Conservation (phyloP, 2,329 filamentous ascomycete genomes). For the Eutypella sp. region DNA sequence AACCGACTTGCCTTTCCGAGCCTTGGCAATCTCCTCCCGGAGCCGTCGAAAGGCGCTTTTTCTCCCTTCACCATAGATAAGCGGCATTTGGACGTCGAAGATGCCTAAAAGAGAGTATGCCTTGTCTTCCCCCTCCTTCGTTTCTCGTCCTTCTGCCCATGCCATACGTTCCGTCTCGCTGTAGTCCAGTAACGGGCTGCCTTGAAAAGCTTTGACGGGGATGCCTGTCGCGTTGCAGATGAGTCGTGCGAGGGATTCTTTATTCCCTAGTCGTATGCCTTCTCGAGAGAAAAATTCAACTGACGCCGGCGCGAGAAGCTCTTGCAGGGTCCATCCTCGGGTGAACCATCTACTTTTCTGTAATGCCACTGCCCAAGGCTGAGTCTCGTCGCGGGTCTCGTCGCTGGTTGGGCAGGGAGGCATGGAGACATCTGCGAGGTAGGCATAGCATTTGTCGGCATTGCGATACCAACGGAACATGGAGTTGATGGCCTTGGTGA, state of each 20-base stretch:
- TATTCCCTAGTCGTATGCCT: background rate
- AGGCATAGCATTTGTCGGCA: background rate
- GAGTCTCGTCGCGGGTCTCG: background rate
- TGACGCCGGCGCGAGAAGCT: background rate
- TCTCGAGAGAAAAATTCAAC: background rate
- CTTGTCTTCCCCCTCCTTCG: background rate
- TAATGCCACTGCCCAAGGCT: background rate
- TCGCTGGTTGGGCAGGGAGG: background rate
- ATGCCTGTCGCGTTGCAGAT: background rate
- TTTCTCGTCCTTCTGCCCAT: background rate
- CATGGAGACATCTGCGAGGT: background rate
- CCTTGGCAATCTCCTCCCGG: constrained; percentile 1
- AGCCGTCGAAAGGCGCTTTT: background rate
- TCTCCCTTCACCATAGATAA: constrained; percentile 1
- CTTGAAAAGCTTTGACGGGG: background rate
- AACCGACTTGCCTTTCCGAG: constrained; percentile 5
- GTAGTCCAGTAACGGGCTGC: no score
- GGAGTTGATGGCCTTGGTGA: background rate
- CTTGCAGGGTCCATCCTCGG: constrained; percentile 1
- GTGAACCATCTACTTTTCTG: background rate
- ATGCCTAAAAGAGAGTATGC: constrained; percentile 1
- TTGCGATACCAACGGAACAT: background rate
- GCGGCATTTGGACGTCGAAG: background rate
- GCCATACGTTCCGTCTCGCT: background rate
- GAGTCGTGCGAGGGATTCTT: background rate